These are phyloP conservation scores for Aureobasidium sp. DNA, from an alignment of 2,329 filamentous ascomycete species.

Conservation along the genomic window DNA sequence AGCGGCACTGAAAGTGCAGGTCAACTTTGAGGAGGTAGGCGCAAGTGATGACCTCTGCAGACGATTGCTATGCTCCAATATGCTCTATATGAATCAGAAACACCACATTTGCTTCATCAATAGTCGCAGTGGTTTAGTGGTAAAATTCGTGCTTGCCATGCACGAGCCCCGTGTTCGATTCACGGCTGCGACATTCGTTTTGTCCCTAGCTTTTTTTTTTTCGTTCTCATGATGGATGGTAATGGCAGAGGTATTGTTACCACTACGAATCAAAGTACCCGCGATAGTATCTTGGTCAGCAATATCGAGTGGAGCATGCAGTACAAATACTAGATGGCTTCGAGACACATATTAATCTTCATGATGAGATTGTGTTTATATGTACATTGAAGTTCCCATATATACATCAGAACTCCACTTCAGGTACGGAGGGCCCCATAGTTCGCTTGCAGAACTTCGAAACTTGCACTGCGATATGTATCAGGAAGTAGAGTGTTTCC, in stretches of 20 bases:
- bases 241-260: too few species aligned
- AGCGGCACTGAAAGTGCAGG: not conserved
- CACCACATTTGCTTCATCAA: not conserved
- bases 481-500: slow-evolving; percentile 38
- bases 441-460: not conserved
- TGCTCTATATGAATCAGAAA: too few species aligned
- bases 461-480: slow-evolving; percentile 18
- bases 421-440: not conserved
- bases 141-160: slow-evolving; percentile 16
- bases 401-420: not conserved
- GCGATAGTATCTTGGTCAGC: not conserved
- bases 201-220: not conserved
- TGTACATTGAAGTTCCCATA: not conserved
- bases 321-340: too few species aligned
- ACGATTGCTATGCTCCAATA: too few species aligned
- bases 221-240: not conserved
- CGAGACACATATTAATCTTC: not conserved
- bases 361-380: not conserved
- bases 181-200: slow-evolving; percentile 14
- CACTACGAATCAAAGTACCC: not conserved
- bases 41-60: too few species aligned
- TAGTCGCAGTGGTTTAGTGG: slow-evolving; percentile 16
- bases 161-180: slow-evolving; percentile 16
- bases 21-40: too few species aligned
- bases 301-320: too few species aligned